Evolutionary conservation across 768 basidiomycete species (phyloP).

Genomic region (Paxillus rubicundulus): DNA sequence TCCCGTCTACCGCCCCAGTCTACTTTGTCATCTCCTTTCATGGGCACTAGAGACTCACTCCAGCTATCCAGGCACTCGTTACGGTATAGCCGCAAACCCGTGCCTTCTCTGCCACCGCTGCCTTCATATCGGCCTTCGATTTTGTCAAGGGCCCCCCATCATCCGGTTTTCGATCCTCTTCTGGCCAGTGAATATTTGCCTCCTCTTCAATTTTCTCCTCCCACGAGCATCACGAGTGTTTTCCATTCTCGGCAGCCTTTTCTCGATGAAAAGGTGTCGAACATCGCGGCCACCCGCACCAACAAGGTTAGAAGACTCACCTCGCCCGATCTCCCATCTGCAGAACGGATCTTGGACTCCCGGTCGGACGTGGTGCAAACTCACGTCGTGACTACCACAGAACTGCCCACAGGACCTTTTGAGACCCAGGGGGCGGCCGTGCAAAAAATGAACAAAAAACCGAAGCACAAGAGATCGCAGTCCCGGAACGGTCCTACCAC

Average conservation of each 20-base stretch:
- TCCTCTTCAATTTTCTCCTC: slow-evolving; percentile 19
- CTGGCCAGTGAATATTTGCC: slow-evolving; percentile 11
- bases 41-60: slow-evolving; percentile 27
- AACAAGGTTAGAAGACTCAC: neutral
- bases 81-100: slow-evolving; percentile 14
- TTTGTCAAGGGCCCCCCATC: neutral
- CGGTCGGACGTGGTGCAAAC: neutral
- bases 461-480: slow-evolving; percentile 9
- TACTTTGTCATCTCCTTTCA: slow-evolving; percentile 19
- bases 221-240: slow-evolving; percentile 5
- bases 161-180: neutral
- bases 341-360: neutral
- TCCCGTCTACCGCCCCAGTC: slow-evolving; percentile 21
- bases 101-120: slow-evolving; percentile 20
- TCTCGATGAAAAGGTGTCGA: neutral
- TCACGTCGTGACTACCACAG: neutral
- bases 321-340: neutral
- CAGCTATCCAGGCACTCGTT: slow-evolving; percentile 21
- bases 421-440: neutral
- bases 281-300: neutral
- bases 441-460: neutral
- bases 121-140: slow-evolving; percentile 15
- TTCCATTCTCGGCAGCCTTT: slow-evolving; percentile 3
- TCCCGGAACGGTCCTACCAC: slow-evolving; percentile 12
- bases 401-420: neutral